A percentile compares a stretch with the other conserved stretches of the same genome.
phyloP scores from a whole-genome alignment of 2,329 filamentous ascomycete genomes.

The Xylaria sp. region DNA sequence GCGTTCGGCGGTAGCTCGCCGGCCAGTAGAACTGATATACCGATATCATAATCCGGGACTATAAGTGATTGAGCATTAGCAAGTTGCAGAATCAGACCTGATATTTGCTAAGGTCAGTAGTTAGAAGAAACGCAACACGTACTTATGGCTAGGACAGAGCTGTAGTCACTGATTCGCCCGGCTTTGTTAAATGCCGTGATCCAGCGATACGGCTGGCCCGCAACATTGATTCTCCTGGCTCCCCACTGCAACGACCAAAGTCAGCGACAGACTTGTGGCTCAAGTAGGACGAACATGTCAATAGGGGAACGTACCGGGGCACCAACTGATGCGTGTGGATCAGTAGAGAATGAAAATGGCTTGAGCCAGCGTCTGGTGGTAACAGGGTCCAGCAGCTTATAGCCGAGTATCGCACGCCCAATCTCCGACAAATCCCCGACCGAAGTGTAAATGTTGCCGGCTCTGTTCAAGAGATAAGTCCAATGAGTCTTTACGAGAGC shows the following conservation, averaged over 20 bases:
- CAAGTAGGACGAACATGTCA: background rate
- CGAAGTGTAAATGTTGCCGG: conserved; percentile 46
- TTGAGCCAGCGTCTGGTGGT: conserved; percentile 49
- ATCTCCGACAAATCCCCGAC: conserved; percentile 43
- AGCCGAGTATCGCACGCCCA: conserved; percentile 40
- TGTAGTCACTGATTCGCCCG: conserved; percentile 48
- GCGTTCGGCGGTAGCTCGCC: conserved; percentile 40
- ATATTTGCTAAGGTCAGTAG: background rate
- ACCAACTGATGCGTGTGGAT: conserved; percentile 47
- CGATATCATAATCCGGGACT: conserved; percentile 50
- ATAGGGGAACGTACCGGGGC: conserved; percentile 31
- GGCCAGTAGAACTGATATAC: conserved; percentile 48
- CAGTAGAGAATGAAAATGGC: conserved; percentile 46
- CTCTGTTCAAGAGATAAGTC: conserved; percentile 34
- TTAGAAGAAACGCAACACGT: background rate
- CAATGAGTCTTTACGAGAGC: conserved; percentile 25
- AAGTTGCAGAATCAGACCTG: background rate
- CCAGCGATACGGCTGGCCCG: conserved; percentile 38
- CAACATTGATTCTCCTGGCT: conserved; percentile 37
- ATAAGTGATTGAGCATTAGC: background rate
- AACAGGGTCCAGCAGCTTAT: conserved; percentile 43
- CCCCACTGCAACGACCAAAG: conserved; percentile 39
- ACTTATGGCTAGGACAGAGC: conserved; percentile 44
- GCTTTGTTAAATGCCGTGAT: conserved; percentile 50
- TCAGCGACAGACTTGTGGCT: background rate